Base-by-base conservation (phyloP, 345 rosid genomes). In the Citrus unshiu region DNA sequence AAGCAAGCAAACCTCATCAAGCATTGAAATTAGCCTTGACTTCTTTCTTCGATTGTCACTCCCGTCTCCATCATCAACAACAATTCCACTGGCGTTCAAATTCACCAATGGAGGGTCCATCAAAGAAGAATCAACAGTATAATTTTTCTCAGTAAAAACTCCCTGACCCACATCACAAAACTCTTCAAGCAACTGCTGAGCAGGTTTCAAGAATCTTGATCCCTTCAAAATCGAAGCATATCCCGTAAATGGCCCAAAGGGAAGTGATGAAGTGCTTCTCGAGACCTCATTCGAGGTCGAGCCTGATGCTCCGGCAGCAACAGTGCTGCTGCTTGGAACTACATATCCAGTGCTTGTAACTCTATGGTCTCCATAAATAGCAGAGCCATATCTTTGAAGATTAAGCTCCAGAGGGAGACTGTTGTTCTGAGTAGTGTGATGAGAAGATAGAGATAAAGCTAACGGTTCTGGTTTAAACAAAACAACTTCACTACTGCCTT, bases 121-220 rank as follows among this genome's bases (percentile, higher is more conserved):
- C 80, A 90, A 69, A 65, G 91, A 83, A 9, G 86, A 85, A 81
- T 90, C 93, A 0, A 89, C 84, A 16, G 78, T 46, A 54, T 4
- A 16, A 32, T 74, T 25, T 61, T 87, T 90, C 22, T 93, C 95
- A 70, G 77, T 70, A 63, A 82, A 84, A 82, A 87, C 79, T 54
- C 86, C 89, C 19, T 89, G 84, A 65, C 93, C 98, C 12, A 89
- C 93, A 72, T 90, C 91, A 75, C 88, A 89, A 69, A 95, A 83
- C 86, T 93, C 97, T 73, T 92, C 95, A 57, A 95, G 89, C 77
- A 95, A 86, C 83, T 85, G 89, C 70, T 95, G 97, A 0, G 98
- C 94, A 5, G 98, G 98, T 83, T 86, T 93, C 88, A 95, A 81
- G 81, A 95, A 95, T 75, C 90, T 92, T 6, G 98, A 95, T 54